A percentile compares a stretch with the other conserved stretches of the same genome.
Evolutionary conservation across 2,329 filamentous ascomycete species (phyloP).

Genomic region (Fusarium tupiense): DNA sequence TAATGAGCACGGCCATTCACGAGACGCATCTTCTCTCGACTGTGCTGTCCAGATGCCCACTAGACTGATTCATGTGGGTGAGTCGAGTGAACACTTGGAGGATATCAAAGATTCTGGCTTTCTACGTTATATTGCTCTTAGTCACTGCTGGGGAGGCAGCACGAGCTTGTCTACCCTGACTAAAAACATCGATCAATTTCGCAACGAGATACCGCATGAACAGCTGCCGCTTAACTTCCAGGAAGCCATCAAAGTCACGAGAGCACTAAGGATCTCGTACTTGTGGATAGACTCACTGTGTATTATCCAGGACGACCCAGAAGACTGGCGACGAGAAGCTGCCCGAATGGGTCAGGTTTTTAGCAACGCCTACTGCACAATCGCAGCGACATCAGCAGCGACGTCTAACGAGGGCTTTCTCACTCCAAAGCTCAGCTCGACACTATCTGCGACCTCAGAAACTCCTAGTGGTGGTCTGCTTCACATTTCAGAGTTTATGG

Average conservation of each 20-base stretch:
- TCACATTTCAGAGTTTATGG: background rate
- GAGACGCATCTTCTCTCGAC: background rate
- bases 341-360: slow-evolving; percentile 1
- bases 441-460: background rate
- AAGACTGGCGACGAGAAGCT: slow-evolving; percentile 6
- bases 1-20: background rate
- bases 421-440: background rate
- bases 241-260: slow-evolving; percentile 6
- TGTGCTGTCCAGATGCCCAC: background rate
- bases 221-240: background rate
- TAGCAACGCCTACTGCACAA: background rate
- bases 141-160: slow-evolving; percentile 14
- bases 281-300: slow-evolving; percentile 13
- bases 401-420: background rate
- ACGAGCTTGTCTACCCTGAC: background rate
- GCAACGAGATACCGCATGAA: background rate
- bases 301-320: background rate
- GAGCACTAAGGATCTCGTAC: background rate
- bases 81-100: background rate
- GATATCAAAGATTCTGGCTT: background rate
- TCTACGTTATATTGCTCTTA: background rate
- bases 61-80: background rate
- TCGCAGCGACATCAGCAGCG: slow-evolving; percentile 2
- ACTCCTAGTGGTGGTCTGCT: background rate
- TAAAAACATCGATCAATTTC: background rate